These are phyloP conservation scores for Mortierella sp. DNA, from an alignment of 371 early-diverging fungal species.

Conservation along the genomic window DNA sequence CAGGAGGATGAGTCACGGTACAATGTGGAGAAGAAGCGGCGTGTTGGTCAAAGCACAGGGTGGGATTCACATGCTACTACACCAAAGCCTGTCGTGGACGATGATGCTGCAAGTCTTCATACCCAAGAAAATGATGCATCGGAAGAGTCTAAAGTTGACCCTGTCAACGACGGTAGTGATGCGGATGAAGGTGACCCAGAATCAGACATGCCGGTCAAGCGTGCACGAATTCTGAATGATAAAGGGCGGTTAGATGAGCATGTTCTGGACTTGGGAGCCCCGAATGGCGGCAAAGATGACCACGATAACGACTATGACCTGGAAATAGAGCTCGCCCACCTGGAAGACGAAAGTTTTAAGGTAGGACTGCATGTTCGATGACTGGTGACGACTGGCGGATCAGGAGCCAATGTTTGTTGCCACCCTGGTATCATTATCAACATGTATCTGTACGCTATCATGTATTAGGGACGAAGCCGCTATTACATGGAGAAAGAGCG, in stretches of 20 bases:
- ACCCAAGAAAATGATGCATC: no score
- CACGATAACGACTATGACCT: slow-evolving; percentile 24
- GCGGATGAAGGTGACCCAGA: background rate
- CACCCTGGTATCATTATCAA: no score
- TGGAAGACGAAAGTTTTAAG: slow-evolving; percentile 39
- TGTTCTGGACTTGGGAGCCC: slow-evolving; percentile 21
- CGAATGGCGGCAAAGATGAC: background rate
- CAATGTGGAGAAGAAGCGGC: slow-evolving; percentile 32
- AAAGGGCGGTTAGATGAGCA: slow-evolving; percentile 1
- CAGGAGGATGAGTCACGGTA: slow-evolving; percentile 43
- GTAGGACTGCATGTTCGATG: slow-evolving; percentile 11
- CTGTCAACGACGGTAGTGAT: background rate
- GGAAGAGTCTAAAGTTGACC: background rate
- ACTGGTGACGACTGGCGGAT: no score
- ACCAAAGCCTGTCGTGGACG: background rate
- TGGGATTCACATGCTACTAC: background rate
- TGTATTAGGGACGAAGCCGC: slow-evolving; percentile 28
- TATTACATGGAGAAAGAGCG: slow-evolving; percentile 25
- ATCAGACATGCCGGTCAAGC: no score
- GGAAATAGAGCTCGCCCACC: slow-evolving; percentile 26
- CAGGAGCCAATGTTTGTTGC: no score
- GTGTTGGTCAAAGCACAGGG: background rate
- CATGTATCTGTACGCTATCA: no score
- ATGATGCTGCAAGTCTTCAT: background rate
- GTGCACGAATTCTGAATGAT: background rate